Evolutionary conservation across 495 filamentous ascomycete genomes (phyloP).

Genomic region (Neurospora sp.): DNA sequence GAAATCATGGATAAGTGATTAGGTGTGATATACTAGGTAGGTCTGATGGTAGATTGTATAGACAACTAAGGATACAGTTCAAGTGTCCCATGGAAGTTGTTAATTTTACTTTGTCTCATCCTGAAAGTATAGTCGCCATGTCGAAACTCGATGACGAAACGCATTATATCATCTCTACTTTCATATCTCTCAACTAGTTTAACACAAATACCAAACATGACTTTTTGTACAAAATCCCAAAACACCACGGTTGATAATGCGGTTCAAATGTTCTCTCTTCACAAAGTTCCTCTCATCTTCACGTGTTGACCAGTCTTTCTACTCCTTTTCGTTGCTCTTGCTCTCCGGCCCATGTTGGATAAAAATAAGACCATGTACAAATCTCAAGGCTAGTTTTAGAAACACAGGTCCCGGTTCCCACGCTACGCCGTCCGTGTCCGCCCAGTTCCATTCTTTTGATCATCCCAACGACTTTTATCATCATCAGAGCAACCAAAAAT

Average conservation of each 20-base stretch:
- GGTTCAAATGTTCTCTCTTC: background rate
- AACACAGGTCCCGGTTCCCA: background rate
- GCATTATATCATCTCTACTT: background rate
- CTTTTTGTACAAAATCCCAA: background rate
- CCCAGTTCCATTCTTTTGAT: background rate
- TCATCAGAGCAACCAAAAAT: background rate
- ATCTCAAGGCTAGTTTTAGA: background rate
- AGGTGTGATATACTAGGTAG: background rate
- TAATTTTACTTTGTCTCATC: too few relatives aligned
- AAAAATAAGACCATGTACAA: constrained; percentile 1
- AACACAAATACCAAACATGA: background rate
- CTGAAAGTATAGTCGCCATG: too few relatives aligned
- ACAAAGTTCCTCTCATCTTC: constrained; percentile 2
- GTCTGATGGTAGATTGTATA: too few relatives aligned
- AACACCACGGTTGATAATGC: background rate
- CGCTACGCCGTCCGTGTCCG: background rate
- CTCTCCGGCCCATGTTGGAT: background rate
- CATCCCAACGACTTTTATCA: background rate
- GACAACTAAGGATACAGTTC: too few relatives aligned
- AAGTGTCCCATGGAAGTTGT: too few relatives aligned
- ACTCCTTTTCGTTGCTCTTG: background rate
- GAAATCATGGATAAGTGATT: background rate
- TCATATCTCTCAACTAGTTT: background rate
- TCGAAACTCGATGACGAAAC: background rate
- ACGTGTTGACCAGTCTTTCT: background rate